Base-by-base conservation (phyloP, 1,284 basidiomycete species). In the Apiotrichum sp. region DNA sequence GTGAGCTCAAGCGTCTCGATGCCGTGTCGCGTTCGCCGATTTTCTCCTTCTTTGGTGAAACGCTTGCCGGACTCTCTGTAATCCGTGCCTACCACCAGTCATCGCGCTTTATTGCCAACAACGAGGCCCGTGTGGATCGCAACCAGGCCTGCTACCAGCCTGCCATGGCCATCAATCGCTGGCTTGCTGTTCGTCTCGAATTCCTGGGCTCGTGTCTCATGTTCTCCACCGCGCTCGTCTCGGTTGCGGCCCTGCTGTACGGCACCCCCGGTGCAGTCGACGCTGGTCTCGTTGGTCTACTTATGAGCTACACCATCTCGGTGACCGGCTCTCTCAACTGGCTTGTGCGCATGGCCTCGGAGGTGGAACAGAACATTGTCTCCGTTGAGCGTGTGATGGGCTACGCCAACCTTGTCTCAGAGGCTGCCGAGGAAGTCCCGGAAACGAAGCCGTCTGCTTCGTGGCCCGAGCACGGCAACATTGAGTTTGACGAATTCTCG, bases 341-440 rank as follows among this genome's bases (percentile, higher is more conserved):
- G 89, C 81, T 93, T n/a, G 90, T 95, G 6, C 82, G 90, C 45
- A 86, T 85, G 13, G 88, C 89, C 0, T 89, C 87, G 58, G 93
- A 97, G 66, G 89, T 95, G 11, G 93, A 96, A 74, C 89, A 91
- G 72, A 95, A 93, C 69, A 87, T 96, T 65, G 90, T 93, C 60
- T 91, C 89, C 62, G 87, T 89, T 7, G 89, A 90, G 73, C 76
- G 81, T 52, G 78, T 82, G 3, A 66, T 81, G 39, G 78, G 78
- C 47, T 82, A 95, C 69, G 85, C 86, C 33, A 79, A 86, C n/a
- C 76, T 93, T n/a, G 70, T 78, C 11, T 78, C 86, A 0, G 92
- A 95, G 72, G 88, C 88, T 3, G 84, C 89, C 0, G 82, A 83
- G 58, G 86, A 88, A 62, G 78, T 88, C 8, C 81, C 84, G 0